Conservation (phyloP, 2,329 filamentous ascomycete species). For the Coniella lustricola region DNA sequence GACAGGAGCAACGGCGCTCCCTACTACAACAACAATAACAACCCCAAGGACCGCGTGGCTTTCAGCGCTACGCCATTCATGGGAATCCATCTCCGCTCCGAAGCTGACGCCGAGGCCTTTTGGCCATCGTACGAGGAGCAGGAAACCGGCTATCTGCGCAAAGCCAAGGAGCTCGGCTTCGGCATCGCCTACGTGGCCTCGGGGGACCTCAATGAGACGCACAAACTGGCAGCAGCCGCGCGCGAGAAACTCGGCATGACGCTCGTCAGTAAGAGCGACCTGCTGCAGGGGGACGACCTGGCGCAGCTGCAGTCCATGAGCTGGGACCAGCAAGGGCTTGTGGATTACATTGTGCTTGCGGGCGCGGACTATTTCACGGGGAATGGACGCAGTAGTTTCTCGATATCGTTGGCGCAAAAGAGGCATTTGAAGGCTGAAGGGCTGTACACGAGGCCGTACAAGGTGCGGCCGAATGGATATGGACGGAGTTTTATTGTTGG, state of each 20-base stretch:
- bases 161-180: slow-evolving; percentile 24
- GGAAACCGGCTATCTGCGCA: slow-evolving; percentile 31
- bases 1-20: no score
- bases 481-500: slow-evolving; percentile 36
- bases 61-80: slow-evolving; percentile 21
- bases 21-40: no score
- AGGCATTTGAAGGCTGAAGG: slow-evolving; percentile 34
- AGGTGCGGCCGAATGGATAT: slow-evolving; percentile 34
- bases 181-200: slow-evolving; percentile 38
- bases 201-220: slow-evolving; percentile 35
- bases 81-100: slow-evolving; percentile 39
- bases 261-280: slow-evolving; percentile 31
- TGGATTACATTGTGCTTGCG: slow-evolving; percentile 35
- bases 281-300: slow-evolving; percentile 23
- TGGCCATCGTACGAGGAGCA: slow-evolving; percentile 40
- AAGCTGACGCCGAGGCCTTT: slow-evolving; percentile 36
- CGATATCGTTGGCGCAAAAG: slow-evolving; percentile 38
- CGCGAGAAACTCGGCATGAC: slow-evolving; percentile 25
- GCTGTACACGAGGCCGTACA: slow-evolving; percentile 36
- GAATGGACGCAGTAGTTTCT: slow-evolving; percentile 41
- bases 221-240: slow-evolving; percentile 30
- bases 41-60: no score
- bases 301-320: slow-evolving; percentile 30
- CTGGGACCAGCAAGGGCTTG: slow-evolving; percentile 39
- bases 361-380: slow-evolving; percentile 34